Evolutionary conservation across 2,329 filamentous ascomycete species (phyloP), one percentile per base, ranked within the genome.

Genomic region (Cordyceps fumosorosea): DNA sequence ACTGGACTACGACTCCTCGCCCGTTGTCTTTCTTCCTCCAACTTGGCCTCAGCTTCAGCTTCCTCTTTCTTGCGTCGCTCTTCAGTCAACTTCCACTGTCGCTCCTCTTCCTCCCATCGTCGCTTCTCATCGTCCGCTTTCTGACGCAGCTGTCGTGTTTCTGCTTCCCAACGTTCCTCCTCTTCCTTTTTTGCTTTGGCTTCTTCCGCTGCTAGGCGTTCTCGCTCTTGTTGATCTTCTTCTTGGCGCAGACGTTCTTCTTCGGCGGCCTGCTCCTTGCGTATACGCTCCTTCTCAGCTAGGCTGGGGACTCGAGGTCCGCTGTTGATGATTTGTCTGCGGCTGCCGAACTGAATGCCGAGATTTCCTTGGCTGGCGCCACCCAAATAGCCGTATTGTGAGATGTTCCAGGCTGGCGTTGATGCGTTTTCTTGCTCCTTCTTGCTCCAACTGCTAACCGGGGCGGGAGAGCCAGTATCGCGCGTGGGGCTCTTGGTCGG

Each of bases 361-460:
- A 97, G 86, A 69, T 96, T 98, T 3, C 91, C 93, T 74, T 99
- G 95, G 70, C 91, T 97, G 29, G 95, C 95, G 55, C 95, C 95
- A 63, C 95, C 95, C 89, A 98, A 95, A 75, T 97, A 99, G 8
- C 95, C 93, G 72, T 99, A 99, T 73, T 99, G 95, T 62, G 93
- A 89, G 68, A 98, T 98, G 72, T 98, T 99, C 95, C 95, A 99
- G 1, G 95, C 95, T 0, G 95, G 95, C 29, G 88, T 82, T 1
- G 93, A 97, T 51, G 82, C 83, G 18, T 84, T 85, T 74, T 97
- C 90, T 67, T 97, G 91, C 61, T 84, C 83, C 74, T 84, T 90
- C 73, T 86, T 96, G 75, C 90, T 96, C 95, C 95, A 98, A 75
- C 87, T 96, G 72, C 90, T 96, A 65, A 93, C 85, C 1, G 79